These are phyloP conservation scores for Colletotrichum liriopes DNA, from an alignment of 2,329 filamentous ascomycete genomes.

Conservation along the genomic window DNA sequence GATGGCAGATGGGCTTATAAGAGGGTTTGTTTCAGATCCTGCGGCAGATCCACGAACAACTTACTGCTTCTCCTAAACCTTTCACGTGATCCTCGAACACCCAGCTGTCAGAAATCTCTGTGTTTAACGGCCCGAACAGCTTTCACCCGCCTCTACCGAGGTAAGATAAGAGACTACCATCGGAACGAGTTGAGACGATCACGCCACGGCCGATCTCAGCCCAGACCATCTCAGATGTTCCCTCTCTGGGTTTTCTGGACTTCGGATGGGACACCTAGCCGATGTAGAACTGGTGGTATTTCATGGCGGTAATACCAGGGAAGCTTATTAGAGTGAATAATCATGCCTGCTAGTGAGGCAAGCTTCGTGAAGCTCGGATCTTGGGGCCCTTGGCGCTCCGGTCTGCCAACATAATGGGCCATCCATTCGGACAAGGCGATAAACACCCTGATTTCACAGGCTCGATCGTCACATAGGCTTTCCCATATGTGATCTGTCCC, in stretches of 20 bases:
- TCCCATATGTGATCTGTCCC: background rate
- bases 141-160: constrained; percentile 9
- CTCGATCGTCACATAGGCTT: background rate
- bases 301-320: background rate
- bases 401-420: background rate
- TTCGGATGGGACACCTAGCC: constrained; percentile 20
- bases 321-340: background rate
- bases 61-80: background rate
- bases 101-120: background rate
- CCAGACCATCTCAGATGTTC: background rate
- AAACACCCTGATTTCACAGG: too few species aligned
- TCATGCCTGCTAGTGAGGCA: background rate
- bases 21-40: constrained; percentile 40
- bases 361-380: background rate
- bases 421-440: background rate
- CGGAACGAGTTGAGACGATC: constrained; percentile 36
- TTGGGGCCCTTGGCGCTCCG: background rate
- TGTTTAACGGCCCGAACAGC: background rate
- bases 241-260: background rate
- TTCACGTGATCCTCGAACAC: constrained; percentile 1
- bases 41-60: constrained; percentile 32
- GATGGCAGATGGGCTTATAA: constrained; percentile 33
- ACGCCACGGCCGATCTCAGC: constrained; percentile 15
- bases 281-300: background rate
- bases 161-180: constrained; percentile 7